A percentile compares a stretch with the other conserved stretches of the same genome.
Conservation (phyloP, 2,329 filamentous ascomycete species). For the Aspergillus bombycis region DNA sequence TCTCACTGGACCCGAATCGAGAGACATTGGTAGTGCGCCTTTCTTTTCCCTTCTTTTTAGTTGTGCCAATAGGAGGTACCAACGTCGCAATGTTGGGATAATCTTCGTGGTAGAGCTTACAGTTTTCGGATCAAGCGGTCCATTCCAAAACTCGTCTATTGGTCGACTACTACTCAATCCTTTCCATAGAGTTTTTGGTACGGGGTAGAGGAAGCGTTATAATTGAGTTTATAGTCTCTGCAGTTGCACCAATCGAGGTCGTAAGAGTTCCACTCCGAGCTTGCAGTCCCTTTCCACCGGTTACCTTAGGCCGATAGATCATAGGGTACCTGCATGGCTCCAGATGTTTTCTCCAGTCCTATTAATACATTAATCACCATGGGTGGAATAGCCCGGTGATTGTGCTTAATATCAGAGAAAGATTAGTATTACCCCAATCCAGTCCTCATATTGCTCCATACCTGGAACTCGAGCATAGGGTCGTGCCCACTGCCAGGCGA, state of each 20-base stretch:
- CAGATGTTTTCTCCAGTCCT: not conserved
- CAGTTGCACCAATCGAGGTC: not conserved
- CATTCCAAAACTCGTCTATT: not conserved
- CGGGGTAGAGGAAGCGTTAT: not conserved
- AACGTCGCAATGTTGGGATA: not conserved
- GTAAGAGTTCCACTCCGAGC: not conserved
- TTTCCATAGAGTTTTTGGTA: not conserved
- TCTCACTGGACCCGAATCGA: not conserved
- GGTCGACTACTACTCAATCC: not conserved
- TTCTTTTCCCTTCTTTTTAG: not conserved
- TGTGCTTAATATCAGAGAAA: not conserved
- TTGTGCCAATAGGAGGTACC: not conserved
- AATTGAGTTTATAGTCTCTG: conserved; percentile 2
- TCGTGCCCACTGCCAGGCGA: conserved; percentile 1
- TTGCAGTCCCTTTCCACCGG: not conserved
- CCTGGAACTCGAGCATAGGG: not conserved
- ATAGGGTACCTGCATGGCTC: conserved; percentile 13
- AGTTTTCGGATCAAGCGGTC: not conserved
- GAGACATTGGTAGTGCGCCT: not conserved
- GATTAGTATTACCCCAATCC: not conserved
- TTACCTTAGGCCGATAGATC: not conserved
- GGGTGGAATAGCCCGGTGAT: not conserved
- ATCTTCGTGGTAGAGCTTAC: not conserved
- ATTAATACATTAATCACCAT: not conserved
- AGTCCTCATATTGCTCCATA: not conserved